These are phyloP conservation scores for Rhodotorula sphaerocarpa DNA, from an alignment of 768 basidiomycete genomes.

Conservation along the genomic window DNA sequence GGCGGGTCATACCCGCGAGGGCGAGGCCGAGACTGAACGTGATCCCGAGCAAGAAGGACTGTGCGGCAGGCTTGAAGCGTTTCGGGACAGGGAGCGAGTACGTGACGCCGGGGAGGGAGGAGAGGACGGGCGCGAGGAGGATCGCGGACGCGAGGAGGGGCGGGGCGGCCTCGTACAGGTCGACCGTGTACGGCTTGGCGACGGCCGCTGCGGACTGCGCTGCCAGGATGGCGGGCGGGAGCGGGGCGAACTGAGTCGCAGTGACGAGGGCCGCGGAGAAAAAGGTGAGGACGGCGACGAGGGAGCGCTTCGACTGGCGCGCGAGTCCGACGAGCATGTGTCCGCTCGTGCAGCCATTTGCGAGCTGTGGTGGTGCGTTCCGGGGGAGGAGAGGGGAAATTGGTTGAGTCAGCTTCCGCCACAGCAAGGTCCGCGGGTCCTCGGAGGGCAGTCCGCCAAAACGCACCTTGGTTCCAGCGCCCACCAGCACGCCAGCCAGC, in stretches of 20 bases:
- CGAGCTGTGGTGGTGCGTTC: conserved; percentile 37
- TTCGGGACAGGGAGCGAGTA: background rate
- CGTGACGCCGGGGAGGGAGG: background rate
- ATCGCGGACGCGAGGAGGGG: background rate
- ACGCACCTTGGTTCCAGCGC: conserved; percentile 44
- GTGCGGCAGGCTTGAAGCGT: conserved; percentile 35
- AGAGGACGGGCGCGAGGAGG: background rate
- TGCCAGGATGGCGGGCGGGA: no score
- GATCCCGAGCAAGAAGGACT: conserved; percentile 39
- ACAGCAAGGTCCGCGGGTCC: background rate
- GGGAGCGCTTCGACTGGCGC: conserved; percentile 42
- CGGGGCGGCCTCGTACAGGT: background rate
- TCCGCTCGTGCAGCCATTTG: conserved; percentile 44
- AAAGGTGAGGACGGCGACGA: conserved; percentile 40
- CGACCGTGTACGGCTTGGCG: no score
- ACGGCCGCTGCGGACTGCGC: background rate
- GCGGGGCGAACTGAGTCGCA: no score
- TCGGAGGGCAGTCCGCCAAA: no score
- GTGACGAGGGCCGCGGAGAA: conserved; percentile 21
- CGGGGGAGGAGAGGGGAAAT: no score
- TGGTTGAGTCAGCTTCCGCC: background rate
- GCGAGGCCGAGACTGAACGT: conserved; percentile 42
- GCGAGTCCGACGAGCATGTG: conserved; percentile 46
- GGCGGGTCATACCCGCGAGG: conserved; percentile 43
- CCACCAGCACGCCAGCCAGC: conserved; percentile 41